Conservation (phyloP, 2,329 filamentous ascomycete genomes). For the Diaporthe sp. region DNA sequence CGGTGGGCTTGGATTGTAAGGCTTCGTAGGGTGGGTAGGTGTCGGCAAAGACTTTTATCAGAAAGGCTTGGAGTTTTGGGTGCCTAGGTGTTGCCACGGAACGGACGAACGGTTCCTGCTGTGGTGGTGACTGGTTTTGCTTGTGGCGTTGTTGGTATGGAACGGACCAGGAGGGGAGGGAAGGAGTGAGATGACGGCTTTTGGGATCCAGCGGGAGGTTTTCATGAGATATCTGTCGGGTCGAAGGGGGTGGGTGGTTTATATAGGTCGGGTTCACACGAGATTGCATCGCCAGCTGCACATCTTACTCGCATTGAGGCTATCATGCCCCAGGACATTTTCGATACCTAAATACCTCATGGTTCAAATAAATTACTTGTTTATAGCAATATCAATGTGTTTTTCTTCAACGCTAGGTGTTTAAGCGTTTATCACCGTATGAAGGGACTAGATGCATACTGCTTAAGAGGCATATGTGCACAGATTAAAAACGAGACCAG, state of each 20-base stretch:
- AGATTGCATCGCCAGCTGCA: neutral
- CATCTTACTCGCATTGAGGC: neutral
- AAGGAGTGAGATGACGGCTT: neutral
- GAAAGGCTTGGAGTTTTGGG: neutral
- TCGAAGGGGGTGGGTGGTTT: no score
- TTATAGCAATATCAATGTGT: neutral
- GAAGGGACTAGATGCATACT: no score
- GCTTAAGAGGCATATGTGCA: no score
- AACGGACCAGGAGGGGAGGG: neutral
- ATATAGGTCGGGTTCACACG: neutral
- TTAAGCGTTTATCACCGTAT: no score
- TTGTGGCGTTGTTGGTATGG: neutral
- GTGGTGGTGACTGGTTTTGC: neutral
- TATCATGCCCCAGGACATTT: neutral
- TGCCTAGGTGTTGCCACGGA: neutral
- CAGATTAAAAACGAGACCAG: no score
- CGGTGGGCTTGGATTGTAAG: constrained; percentile 29
- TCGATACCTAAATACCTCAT: neutral
- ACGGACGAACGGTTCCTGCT: neutral
- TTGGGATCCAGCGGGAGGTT: neutral
- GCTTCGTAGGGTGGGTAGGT: neutral
- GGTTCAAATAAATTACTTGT: neutral
- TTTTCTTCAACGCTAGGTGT: no score
- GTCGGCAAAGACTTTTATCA: neutral
- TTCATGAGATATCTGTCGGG: no score